These are phyloP conservation scores for Rhodotorula babjevae DNA, from an alignment of 768 basidiomycete genomes.

Conservation along the genomic window DNA sequence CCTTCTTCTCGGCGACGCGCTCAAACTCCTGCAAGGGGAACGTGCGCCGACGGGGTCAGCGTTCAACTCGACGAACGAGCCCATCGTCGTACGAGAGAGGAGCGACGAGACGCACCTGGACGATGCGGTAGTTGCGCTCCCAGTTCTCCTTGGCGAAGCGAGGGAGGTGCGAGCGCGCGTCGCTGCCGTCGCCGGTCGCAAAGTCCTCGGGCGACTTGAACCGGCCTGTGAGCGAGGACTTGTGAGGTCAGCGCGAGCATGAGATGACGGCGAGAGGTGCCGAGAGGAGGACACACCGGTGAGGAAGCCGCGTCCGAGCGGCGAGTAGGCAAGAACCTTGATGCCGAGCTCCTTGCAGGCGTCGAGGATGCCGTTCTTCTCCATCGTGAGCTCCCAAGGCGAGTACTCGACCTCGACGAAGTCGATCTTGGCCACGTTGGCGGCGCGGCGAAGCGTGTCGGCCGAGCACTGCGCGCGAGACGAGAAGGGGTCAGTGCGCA, in stretches of 20 bases:
- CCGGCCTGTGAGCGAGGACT: constrained; percentile 34
- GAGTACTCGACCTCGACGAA: constrained; percentile 60
- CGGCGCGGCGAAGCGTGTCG: constrained; percentile 52
- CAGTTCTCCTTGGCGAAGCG: constrained; percentile 53
- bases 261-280: too few relatives aligned
- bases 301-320: constrained; percentile 24
- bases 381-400: constrained; percentile 30
- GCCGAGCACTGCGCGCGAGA: constrained; percentile 31
- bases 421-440: constrained; percentile 54
- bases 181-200: not conserved
- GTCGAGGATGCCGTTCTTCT: constrained; percentile 45
- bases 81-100: constrained; percentile 37
- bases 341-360: constrained; percentile 48
- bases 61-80: too few relatives aligned
- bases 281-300: not conserved
- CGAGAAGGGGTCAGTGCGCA: not conserved
- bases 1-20: constrained; percentile 47
- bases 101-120: constrained; percentile 9
- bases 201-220: constrained; percentile 46
- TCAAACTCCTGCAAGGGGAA: constrained; percentile 44
- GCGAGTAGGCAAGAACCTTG: constrained; percentile 47
- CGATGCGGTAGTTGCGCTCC: constrained; percentile 21
- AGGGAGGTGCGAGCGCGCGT: constrained; percentile 49
- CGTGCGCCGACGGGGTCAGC: constrained; percentile 41
- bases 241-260: too few relatives aligned